Evolutionary conservation across 2,329 filamentous ascomycete genomes (phyloP).

Genomic region (Aspergillus sojae): DNA sequence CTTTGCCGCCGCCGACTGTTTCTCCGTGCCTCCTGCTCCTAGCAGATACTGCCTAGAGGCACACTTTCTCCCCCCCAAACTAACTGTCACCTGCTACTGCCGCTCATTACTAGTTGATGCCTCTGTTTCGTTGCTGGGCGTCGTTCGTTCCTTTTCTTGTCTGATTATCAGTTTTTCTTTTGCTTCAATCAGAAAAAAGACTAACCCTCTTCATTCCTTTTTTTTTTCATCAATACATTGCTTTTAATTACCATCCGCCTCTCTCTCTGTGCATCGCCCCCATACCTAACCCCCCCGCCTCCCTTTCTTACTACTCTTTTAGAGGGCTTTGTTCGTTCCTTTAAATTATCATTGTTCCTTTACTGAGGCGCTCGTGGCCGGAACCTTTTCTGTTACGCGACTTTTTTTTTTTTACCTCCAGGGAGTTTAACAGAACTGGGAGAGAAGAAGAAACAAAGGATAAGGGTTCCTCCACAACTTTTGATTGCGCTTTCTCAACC

Average conservation of each 20-base stretch:
- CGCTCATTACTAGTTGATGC: constrained; percentile 15
- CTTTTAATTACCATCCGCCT: constrained; percentile 13
- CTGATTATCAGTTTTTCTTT: constrained; percentile 25
- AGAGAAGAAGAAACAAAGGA: constrained; percentile 3
- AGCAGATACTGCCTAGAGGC: not conserved
- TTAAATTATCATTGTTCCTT: constrained; percentile 2
- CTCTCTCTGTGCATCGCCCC: constrained; percentile 11
- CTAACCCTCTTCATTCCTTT: constrained; percentile 13
- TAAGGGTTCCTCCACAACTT: too few relatives aligned
- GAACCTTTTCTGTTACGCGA: constrained; percentile 9
- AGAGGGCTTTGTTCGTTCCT: constrained; percentile 12
- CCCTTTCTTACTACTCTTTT: constrained; percentile 4
- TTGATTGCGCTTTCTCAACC: not conserved
- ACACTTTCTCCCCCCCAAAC: constrained; percentile 1
- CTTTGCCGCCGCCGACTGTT: constrained; percentile 17
- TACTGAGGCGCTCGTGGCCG: constrained; percentile 11
- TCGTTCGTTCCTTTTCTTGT: constrained; percentile 26
- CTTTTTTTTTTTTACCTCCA: constrained; percentile 9
- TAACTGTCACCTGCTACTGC: not conserved
- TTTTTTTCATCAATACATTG: constrained; percentile 2
- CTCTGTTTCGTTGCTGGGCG: constrained; percentile 20
- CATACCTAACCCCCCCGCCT: constrained; percentile 10
- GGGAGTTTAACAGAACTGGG: not conserved
- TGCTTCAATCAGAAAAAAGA: constrained; percentile 7
- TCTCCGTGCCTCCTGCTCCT: constrained; percentile 8